Evolutionary conservation across 2,329 filamentous ascomycete species (phyloP), one percentile per base, ranked within the genome.

Genomic region (Trichophyton schoenleinii): DNA sequence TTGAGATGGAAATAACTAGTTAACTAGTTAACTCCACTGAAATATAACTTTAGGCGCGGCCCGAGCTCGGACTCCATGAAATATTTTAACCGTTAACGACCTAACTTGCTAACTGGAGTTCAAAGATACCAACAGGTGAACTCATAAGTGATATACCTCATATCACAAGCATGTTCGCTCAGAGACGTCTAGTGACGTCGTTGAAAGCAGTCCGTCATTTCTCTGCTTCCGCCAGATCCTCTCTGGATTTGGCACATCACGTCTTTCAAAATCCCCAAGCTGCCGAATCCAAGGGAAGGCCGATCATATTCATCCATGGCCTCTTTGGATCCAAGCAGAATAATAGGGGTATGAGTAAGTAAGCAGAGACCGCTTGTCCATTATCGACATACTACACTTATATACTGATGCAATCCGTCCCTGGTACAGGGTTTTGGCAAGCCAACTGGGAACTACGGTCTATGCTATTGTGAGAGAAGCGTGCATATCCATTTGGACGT

Each of bases 271-370:
- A 55, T 2, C 58, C 36, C n/a, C 38, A 36, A 15, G 1, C 63
- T 7, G 42, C 52, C 22, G 13, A 7, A 34, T 4, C 49, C 49
- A 61, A 41, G 20, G 48, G 38, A n/a, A 53, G 42, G 9, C 63
- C 91, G 1, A 88, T 96, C 64, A 76, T 96, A 62, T 87, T 96
- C 66, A 83, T 96, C 68, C 91, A 96, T 72, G 91, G 91, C 1
- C 80, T 96, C 11, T 96, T 96, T 69, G 91, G 91, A 25, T 95
- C 89, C 58, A 95, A 94, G 59, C 66, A 89, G 78, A 96, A 96
- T 73, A 95, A 96, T 72, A 80, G 90, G 74, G 87, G 82, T 69
- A 91, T 96, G 66, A 95, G 90, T 87, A 95, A 90, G 91, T 95
- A 79, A 75, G 86, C 28, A 60, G 18, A 28, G 22, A 46, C 55